phyloP scores from a whole-genome alignment of 176 grass and related monocot species.

The Aegilops umbellulata region DNA sequence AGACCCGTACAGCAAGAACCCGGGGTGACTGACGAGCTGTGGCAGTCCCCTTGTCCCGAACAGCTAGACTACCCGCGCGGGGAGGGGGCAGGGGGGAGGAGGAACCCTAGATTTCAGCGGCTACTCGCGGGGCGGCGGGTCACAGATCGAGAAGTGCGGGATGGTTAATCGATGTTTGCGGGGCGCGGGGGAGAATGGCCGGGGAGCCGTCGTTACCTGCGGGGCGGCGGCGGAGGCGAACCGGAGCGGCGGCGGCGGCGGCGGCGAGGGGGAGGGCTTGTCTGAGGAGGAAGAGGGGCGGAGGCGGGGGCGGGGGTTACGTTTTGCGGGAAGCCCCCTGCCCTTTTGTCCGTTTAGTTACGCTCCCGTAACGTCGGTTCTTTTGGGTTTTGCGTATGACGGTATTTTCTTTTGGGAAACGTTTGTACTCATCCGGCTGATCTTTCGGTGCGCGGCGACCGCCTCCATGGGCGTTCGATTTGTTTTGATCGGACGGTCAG shows the following conservation, averaged over 20 bases:
- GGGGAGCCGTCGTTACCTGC: neutral
- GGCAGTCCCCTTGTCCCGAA: neutral
- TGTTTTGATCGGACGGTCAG: too few relatives aligned
- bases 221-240: neutral
- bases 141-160: neutral
- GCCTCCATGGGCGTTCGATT: too few relatives aligned
- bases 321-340: neutral
- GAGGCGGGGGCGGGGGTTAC: too few relatives aligned
- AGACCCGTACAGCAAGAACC: neutral
- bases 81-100: neutral
- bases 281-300: neutral
- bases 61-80: neutral
- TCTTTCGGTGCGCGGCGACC: too few relatives aligned
- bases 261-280: neutral
- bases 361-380: neutral
- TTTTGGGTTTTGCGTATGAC: too few relatives aligned
- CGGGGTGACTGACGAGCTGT: neutral
- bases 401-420: too few relatives aligned
- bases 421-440: too few relatives aligned
- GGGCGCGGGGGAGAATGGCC: neutral
- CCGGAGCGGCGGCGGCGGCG: neutral
- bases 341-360: neutral
- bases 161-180: neutral
- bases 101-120: conserved; percentile 12
- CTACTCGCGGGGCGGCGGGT: neutral